Evolutionary conservation across 805 yeast species (phyloP), one percentile per base, ranked within the genome.

Genomic region (Pichia kluyveri): DNA sequence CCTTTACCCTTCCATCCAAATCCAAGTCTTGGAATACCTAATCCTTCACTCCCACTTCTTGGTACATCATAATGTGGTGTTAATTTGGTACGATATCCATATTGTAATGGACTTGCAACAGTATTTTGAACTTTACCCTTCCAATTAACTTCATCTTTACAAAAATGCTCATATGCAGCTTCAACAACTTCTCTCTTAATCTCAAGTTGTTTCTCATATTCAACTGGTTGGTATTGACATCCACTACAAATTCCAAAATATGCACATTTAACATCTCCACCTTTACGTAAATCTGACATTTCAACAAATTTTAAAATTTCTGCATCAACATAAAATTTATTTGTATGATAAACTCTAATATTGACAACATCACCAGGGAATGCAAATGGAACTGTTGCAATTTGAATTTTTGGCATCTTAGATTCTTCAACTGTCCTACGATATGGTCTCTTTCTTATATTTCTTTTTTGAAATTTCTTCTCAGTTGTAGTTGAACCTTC

Each of bases 241-340:
- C 98, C 98, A 1, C 96, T 86, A 63, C 97, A 90, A 53, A 79
- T 79, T 14, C 96, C 96, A 68, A 91, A 93, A 68, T 93, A 93
- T 53, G 77, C 73, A 68, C 96, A 88, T n/a, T 37, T 15, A 19
- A 12, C 26, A 17, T 40, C 18, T 38, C 41, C 48, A 40, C 15
- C 18, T 42, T 49, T 45, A 23, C 26, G 26, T 17, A 49, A 37
- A 36, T 41, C 48, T 0, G 83, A 72, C 2, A 69, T 57, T 51
- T 67, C 47, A 46, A 53, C 51, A 3, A 68, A 56, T 38, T 71
- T 65, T 19, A 86, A 60, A 45, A 90, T 66, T 60, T 91, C 97
- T 11, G 85, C 72, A 58, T 86, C 95, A 44, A 79, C 85, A 62
- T 79, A 83, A 39, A 67, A 68, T 36, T 87, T 86, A 59, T 86